A percentile compares a stretch with the other conserved stretches of the same genome.
Conservation (phyloP, 2,329 filamentous ascomycete species). For the Coleophoma cylindrospora region DNA sequence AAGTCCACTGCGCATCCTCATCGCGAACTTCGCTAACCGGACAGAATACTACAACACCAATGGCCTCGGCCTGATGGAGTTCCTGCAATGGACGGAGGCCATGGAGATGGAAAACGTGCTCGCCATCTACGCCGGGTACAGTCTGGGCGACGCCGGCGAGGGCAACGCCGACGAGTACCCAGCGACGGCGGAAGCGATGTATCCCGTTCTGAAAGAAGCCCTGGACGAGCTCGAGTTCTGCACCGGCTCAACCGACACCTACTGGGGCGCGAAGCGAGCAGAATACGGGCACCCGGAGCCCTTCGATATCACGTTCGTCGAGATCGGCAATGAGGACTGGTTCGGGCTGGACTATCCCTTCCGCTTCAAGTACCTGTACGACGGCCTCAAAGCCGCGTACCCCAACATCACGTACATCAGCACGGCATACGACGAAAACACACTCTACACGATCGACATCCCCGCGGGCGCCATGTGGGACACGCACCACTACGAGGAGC, state of each 20-base stretch:
- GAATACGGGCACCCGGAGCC: constrained; percentile 56
- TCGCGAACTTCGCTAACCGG: background rate
- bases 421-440: constrained; percentile 13
- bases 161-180: constrained; percentile 3
- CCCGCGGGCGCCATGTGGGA: background rate
- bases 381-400: constrained; percentile 3
- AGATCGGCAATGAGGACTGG: constrained; percentile 66
- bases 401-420: constrained; percentile 8
- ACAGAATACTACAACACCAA: constrained; percentile 24
- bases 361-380: constrained; percentile 1
- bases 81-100: constrained; percentile 34
- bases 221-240: constrained; percentile 46
- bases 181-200: constrained; percentile 9
- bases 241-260: constrained; percentile 35
- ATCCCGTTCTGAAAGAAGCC: constrained; percentile 36
- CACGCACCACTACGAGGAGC: constrained; percentile 1
- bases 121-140: constrained; percentile 28
- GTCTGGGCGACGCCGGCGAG: background rate
- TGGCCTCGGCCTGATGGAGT: constrained; percentile 30
- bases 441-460: background rate
- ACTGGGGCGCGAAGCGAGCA: constrained; percentile 38
- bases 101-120: constrained; percentile 38
- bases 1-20: constrained; percentile 16
- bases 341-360: constrained; percentile 25
- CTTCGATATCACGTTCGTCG: constrained; percentile 55